Conservation (phyloP, 768 basidiomycete species). For the Amyloporia xantha region DNA sequence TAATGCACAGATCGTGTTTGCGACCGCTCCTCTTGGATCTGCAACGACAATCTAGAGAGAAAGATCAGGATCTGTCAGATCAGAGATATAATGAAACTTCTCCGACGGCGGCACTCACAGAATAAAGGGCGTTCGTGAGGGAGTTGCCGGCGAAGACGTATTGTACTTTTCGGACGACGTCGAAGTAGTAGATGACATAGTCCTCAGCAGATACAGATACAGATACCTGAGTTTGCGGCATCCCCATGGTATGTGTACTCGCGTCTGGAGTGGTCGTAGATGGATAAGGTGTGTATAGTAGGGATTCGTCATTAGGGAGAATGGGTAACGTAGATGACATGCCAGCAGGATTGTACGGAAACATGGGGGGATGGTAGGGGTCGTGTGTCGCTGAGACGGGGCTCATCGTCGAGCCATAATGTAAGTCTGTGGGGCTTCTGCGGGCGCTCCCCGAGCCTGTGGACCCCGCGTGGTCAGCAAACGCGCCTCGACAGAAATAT, state of each 20-base stretch:
- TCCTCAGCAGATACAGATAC: conserved; percentile 38
- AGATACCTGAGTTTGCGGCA: conserved; percentile 29
- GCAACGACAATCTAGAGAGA: conserved; percentile 44
- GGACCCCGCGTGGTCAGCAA: background rate
- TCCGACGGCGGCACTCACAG: conserved; percentile 36
- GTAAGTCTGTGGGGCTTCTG: background rate
- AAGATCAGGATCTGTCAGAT: conserved; percentile 6
- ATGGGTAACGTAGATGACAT: conserved; percentile 4
- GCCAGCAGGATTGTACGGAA: background rate
- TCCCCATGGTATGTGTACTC: background rate
- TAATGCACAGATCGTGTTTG: conserved; percentile 71
- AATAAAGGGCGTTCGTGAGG: conserved; percentile 58
- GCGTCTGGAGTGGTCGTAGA: background rate
- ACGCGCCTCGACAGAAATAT: background rate
- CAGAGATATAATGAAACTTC: background rate
- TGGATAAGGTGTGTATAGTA: conserved; percentile 1
- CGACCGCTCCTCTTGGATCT: conserved; percentile 64
- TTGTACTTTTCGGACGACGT: conserved; percentile 59
- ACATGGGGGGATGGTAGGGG: background rate
- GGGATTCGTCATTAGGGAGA: conserved; percentile 9
- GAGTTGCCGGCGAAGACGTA: conserved; percentile 58
- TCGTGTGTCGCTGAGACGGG: background rate
- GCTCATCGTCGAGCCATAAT: background rate
- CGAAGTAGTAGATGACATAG: conserved; percentile 70
- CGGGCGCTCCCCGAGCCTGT: conserved; percentile 1